Conservation (phyloP, 2,329 filamentous ascomycete genomes). For the Ilyonectria mors-panacis region DNA sequence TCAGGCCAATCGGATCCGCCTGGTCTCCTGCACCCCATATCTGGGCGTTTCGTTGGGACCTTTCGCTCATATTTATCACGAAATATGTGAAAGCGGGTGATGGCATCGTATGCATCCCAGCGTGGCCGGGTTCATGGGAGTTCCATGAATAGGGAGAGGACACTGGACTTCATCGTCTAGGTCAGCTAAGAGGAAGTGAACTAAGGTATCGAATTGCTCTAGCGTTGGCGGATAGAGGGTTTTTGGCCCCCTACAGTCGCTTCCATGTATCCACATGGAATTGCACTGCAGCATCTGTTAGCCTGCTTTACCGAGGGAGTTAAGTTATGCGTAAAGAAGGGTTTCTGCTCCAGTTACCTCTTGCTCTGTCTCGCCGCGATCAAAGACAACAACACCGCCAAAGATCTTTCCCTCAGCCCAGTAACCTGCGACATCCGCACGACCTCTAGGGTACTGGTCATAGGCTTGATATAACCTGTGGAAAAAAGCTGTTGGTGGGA, state of each 20-base stretch:
- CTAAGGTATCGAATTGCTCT: conserved; percentile 3
- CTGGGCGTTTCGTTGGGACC: conserved; percentile 74
- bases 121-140: conserved; percentile 10
- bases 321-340: neutral
- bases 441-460: conserved; percentile 47
- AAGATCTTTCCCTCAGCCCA: conserved; percentile 50
- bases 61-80: conserved; percentile 74
- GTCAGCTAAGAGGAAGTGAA: conserved; percentile 14
- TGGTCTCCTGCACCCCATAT: conserved; percentile 42
- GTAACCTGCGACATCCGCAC: conserved; percentile 45
- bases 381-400: conserved; percentile 50
- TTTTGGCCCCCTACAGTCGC: neutral
- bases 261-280: conserved; percentile 20
- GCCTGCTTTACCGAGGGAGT: neutral
- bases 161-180: neutral
- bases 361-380: conserved; percentile 41
- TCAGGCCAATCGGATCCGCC: conserved; percentile 55
- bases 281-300: conserved; percentile 17
- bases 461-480: conserved; percentile 21
- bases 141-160: conserved; percentile 16
- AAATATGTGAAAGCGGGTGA: conserved; percentile 68
- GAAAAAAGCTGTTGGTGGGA: conserved; percentile 17
- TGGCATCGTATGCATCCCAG: conserved; percentile 12
- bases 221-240: conserved; percentile 19
- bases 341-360: conserved; percentile 27